phyloP scores from a whole-genome alignment of 2,329 filamentous ascomycete genomes.

The Fusarium sp. region DNA sequence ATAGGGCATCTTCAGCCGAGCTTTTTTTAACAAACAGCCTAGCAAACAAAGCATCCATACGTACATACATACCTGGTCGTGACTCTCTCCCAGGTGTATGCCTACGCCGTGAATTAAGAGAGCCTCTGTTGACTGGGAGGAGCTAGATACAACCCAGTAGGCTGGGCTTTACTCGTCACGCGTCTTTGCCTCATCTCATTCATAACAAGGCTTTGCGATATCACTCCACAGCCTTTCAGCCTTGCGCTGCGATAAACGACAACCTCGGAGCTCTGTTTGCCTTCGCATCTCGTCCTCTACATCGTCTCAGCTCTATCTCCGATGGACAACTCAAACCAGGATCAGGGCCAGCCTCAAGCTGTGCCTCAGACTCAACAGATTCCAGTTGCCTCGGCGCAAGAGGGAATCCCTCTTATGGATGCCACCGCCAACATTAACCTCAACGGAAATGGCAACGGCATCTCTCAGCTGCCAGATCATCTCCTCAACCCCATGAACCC shows the following conservation, averaged over 20 bases:
- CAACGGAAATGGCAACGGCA: constrained; percentile 35
- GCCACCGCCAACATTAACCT: constrained; percentile 22
- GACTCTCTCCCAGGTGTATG: neutral
- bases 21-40: neutral
- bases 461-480: constrained; percentile 39
- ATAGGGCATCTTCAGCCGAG: constrained; percentile 20
- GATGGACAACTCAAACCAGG: constrained; percentile 42
- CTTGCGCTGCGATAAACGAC: constrained; percentile 24
- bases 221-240: constrained; percentile 33
- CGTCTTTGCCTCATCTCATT: constrained; percentile 39
- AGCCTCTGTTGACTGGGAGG: constrained; percentile 6
- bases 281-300: neutral
- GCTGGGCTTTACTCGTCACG: constrained; percentile 40
- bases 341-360: constrained; percentile 39
- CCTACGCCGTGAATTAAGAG: constrained; percentile 31
- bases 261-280: neutral
- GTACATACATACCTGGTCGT: constrained; percentile 1
- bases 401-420: constrained; percentile 23
- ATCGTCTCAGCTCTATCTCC: neutral
- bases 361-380: constrained; percentile 41
- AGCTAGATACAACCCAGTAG: constrained; percentile 36
- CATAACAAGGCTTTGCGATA: constrained; percentile 37
- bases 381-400: constrained; percentile 20
- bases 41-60: constrained; percentile 13
- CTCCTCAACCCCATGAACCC: constrained; percentile 44